Evolutionary conservation across 139 green algal genomes (phyloP).

Genomic region (Picochlorum costavermella): DNA sequence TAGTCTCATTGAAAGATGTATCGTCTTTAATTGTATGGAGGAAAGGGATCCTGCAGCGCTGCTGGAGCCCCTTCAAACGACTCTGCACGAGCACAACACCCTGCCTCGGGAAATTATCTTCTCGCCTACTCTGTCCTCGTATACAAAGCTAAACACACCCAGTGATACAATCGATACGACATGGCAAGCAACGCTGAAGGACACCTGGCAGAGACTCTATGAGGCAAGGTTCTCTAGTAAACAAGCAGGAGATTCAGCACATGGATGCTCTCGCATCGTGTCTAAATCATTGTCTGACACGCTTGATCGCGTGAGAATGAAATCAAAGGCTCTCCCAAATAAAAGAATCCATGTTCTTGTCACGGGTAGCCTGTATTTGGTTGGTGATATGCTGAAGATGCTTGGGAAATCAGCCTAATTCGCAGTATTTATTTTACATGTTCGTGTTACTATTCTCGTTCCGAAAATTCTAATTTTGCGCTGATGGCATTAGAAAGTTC

Average conservation of each 20-base stretch:
- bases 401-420: conserved; percentile 27
- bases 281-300: conserved; percentile 31
- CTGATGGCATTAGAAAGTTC: neutral
- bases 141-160: conserved; percentile 19
- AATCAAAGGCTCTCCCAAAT: conserved; percentile 14
- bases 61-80: conserved; percentile 48
- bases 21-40: conserved; percentile 95
- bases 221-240: neutral
- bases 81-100: conserved; percentile 27
- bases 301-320: conserved; percentile 48
- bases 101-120: conserved; percentile 57
- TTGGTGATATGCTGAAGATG: conserved; percentile 75
- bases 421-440: neutral
- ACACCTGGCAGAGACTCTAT: neutral
- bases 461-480: neutral
- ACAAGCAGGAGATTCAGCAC: no score
- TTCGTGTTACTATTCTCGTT: no score
- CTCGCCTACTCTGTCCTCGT: conserved; percentile 51
- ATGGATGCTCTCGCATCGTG: neutral
- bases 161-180: conserved; percentile 25
- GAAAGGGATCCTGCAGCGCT: conserved; percentile 73
- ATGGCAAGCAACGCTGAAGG: conserved; percentile 39
- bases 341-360: conserved; percentile 74
- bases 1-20: conserved; percentile 35
- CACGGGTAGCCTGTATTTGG: conserved; percentile 89